Percentiles rank a stretch among this genome's conserved stretches.
Conservation (phyloP, 108 stramenopile species). For the Nitzschia sp. region DNA sequence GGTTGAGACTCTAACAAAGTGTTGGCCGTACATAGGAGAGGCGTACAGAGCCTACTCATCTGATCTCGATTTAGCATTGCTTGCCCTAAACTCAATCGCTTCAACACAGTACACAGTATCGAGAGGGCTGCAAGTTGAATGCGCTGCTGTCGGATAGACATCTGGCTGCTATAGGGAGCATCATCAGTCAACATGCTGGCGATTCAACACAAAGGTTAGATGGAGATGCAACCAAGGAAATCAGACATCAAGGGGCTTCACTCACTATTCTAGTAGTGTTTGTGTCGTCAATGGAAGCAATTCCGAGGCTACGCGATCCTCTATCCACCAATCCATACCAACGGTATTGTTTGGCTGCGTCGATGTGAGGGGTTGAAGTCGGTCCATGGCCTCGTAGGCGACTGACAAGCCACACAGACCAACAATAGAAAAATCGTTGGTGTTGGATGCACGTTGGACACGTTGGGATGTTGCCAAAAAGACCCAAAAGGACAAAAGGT, state of each 20-base stretch:
- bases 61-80: too few relatives aligned
- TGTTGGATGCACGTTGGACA: neutral
- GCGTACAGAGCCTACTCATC: too few relatives aligned
- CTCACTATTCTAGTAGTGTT: too few relatives aligned
- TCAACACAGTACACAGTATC: neutral
- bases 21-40: too few relatives aligned
- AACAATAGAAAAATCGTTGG: too few relatives aligned
- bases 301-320: neutral
- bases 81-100: neutral
- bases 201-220: too few relatives aligned
- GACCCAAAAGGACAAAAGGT: neutral
- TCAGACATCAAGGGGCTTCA: too few relatives aligned
- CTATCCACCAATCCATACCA: constrained; percentile 19
- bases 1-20: too few relatives aligned
- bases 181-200: too few relatives aligned
- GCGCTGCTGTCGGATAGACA: neutral
- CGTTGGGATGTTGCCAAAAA: neutral
- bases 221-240: too few relatives aligned
- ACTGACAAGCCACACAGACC: neutral
- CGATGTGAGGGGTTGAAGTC: constrained; percentile 5
- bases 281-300: too few relatives aligned
- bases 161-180: too few relatives aligned
- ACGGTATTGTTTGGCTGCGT: neutral
- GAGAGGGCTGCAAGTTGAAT: constrained; percentile 4
- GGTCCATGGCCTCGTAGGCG: constrained; percentile 12